These are phyloP conservation scores for Linum usitatissimum DNA, from an alignment of 345 rosid species.

Conservation along the genomic window DNA sequence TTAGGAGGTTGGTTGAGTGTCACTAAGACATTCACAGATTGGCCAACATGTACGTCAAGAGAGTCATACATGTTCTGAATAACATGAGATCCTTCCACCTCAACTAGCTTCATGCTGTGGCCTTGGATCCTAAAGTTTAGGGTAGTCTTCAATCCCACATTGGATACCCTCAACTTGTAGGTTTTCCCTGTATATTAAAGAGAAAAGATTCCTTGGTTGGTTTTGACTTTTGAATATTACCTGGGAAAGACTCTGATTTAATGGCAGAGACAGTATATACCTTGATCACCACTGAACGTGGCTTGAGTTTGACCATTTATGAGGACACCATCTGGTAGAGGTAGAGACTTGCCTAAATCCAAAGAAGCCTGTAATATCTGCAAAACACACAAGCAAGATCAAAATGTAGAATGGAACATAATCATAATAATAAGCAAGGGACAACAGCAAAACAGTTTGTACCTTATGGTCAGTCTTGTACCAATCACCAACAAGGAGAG, in stretches of 20 bases:
- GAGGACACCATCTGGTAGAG: conserved; percentile 42
- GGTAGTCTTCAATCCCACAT: conserved; percentile 58
- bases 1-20: conserved; percentile 62
- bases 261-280: conserved; percentile 15
- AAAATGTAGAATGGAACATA: not conserved
- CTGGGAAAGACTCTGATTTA: not conserved
- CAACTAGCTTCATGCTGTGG: conserved; percentile 65
- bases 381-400: not conserved
- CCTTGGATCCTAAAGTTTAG: conserved; percentile 84
- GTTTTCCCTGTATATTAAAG: conserved; percentile 50
- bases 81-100: conserved; percentile 86
- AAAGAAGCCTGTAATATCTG: not conserved
- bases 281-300: conserved; percentile 53
- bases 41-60: conserved; percentile 87
- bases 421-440: not conserved
- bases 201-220: not conserved
- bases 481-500: conserved; percentile 61
- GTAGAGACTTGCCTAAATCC: conserved; percentile 1
- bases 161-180: conserved; percentile 79
- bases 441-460: too few relatives aligned
- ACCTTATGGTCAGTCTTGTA: conserved; percentile 34
- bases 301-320: conserved; percentile 45
- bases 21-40: conserved; percentile 64
- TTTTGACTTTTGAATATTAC: not conserved
- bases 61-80: conserved; percentile 62